These are phyloP conservation scores for Mycosarcoma maydis DNA, from an alignment of 1,284 basidiomycete species.

Conservation along the genomic window DNA sequence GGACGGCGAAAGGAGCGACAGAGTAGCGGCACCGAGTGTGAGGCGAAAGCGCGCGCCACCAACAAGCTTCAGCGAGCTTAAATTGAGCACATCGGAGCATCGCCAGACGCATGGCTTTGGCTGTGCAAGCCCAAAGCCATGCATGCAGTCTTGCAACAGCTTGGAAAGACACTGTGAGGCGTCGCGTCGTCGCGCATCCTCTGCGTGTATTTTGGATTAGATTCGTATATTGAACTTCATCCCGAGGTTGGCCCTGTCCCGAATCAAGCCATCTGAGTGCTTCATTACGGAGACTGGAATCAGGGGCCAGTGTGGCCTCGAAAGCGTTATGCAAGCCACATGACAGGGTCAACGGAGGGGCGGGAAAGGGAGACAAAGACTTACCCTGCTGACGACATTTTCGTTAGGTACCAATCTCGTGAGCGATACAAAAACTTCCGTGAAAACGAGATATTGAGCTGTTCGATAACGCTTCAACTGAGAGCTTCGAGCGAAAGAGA, in stretches of 20 bases:
- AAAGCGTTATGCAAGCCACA: too few species aligned
- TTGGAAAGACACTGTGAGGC: too few species aligned
- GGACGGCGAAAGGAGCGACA: neutral
- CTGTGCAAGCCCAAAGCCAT: neutral
- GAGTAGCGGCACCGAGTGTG: neutral
- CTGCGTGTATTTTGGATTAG: too few species aligned
- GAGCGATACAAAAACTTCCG: neutral
- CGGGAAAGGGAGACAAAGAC: slow-evolving; percentile 2
- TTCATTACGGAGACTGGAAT: slow-evolving; percentile 7
- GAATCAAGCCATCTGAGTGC: slow-evolving; percentile 6
- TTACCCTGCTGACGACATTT: slow-evolving; percentile 39
- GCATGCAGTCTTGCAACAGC: too few species aligned
- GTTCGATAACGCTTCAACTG: neutral
- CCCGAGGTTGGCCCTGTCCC: too few species aligned
- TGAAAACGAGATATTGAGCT: neutral
- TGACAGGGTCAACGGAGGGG: too few species aligned
- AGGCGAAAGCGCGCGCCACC: neutral
- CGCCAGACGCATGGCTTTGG: slow-evolving; percentile 2
- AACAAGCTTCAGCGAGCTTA: neutral
- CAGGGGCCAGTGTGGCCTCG: neutral
- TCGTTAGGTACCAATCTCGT: neutral
- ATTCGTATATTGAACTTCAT: too few species aligned
- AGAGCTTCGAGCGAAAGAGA: neutral
- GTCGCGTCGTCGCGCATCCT: too few species aligned
- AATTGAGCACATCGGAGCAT: slow-evolving; percentile 5